Base-by-base conservation (phyloP, 352 stramenopile genomes). In the Stephanocyclus meneghinianus region DNA sequence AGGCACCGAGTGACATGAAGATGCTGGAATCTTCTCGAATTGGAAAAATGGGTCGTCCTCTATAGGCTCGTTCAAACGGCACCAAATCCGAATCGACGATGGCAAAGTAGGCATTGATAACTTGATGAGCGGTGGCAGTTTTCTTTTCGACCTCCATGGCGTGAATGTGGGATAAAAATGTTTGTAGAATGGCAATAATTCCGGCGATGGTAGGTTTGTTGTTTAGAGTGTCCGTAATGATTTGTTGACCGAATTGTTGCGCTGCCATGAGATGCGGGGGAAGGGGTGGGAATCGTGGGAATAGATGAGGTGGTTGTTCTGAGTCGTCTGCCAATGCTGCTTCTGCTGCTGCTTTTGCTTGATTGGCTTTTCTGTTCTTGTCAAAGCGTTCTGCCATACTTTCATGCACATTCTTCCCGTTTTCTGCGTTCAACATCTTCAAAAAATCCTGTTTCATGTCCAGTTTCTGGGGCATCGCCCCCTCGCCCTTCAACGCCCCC, bases 21-120 rank as follows among this genome's bases (percentile, higher is more conserved):
- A 93, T 87, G 30, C 68, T 83, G 48, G 81, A 79, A 74, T 93
- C 88, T 1, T 90, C 75, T 50, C 86, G 71, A 65, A 87, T 74
- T 1, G 76, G 76, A 64, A 90, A 92, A 21, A 90, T 86, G 1
- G 61, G 50, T 70, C 61, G 56, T 18, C 69, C 76, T n/a, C 77
- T 68, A 66, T 92, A 92, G 0, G 64, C 70, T 32, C 69, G 16
- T 40, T 92, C 87, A 9, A 91, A 78, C 50, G 83, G 78, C 15
- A 45, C 21, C 0, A 92, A 45, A 59, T 88, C 21, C 50, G 83
- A 60, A 8, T 71, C 40, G 9, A 81, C 76, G 8, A 90, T 2
- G 7, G 70, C 48, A 63, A 86, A 87, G 71, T 84, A 91, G 2
- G 71, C 56, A 11, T 80, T 35, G 10, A 87, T 74, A 8, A 86